phyloP scores from a whole-genome alignment of 176 grass and related monocot genomes.

The Musa beccarii region DNA sequence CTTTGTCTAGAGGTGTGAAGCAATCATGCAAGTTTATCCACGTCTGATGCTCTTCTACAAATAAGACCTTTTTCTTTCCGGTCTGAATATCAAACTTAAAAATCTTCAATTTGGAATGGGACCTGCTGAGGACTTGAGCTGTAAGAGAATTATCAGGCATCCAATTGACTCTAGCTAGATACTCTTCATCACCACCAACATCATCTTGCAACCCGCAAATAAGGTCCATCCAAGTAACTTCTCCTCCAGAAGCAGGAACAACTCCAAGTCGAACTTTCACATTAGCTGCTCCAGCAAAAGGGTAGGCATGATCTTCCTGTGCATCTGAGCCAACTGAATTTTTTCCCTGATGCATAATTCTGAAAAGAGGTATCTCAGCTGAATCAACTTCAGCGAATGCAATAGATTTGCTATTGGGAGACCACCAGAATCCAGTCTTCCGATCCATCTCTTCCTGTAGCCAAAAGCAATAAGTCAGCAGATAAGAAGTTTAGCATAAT shows the following conservation, averaged over 20 bases:
- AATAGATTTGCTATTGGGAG: constrained; percentile 83
- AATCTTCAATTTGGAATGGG: constrained; percentile 78
- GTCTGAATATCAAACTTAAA: constrained; percentile 76
- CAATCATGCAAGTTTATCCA: constrained; percentile 96
- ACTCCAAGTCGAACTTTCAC: constrained; percentile 82
- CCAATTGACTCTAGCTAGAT: constrained; percentile 95
- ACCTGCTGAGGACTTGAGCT: constrained; percentile 84
- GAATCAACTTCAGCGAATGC: constrained; percentile 91
- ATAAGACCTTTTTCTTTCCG: constrained; percentile 57
- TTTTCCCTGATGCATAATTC: constrained; percentile 99
- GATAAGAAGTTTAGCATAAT: constrained; percentile 1
- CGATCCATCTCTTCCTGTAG: constrained; percentile 98
- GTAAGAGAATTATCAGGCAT: constrained; percentile 68
- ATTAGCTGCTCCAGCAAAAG: constrained; percentile 90
- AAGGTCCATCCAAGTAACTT: constrained; percentile 92
- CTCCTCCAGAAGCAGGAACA: constrained; percentile 59
- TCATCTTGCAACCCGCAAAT: constrained; percentile 50
- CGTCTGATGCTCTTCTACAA: constrained; percentile 62
- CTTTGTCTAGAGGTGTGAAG: constrained; percentile 77
- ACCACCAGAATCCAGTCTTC: constrained; percentile 99
- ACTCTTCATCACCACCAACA: constrained; percentile 57
- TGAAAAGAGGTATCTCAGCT: constrained; percentile 81
- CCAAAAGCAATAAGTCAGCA: constrained; percentile 24
- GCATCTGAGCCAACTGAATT: constrained; percentile 61
- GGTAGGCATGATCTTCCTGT: constrained; percentile 96